Conservation (phyloP, 768 basidiomycete genomes). For the Butyriboletus loyo region DNA sequence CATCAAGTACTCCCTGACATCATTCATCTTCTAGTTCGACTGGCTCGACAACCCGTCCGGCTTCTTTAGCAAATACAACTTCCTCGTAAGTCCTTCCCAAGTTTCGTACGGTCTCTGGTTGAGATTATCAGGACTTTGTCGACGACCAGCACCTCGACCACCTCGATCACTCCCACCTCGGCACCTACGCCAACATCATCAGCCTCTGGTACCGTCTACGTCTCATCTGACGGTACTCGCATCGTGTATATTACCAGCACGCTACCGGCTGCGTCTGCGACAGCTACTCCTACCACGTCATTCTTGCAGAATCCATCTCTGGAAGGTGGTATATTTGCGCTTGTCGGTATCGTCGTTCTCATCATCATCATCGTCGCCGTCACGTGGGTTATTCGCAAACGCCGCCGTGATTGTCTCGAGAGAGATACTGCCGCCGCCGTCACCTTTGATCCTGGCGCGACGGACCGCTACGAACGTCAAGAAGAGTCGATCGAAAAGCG, state of each 20-base stretch:
- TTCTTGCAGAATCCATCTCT: conserved; percentile 68
- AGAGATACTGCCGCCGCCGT: conserved; percentile 41
- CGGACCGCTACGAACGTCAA: conserved; percentile 26
- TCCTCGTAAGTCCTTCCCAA: conserved; percentile 20
- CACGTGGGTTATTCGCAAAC: conserved; percentile 50
- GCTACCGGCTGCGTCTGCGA: conserved; percentile 25
- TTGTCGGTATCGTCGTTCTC: conserved; percentile 48
- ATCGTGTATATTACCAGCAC: conserved; percentile 33
- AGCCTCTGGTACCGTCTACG: conserved; percentile 12
- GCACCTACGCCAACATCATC: conserved; percentile 21
- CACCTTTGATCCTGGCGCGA: conserved; percentile 46
- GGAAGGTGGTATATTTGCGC: conserved; percentile 54
- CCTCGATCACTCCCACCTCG: conserved; percentile 8
- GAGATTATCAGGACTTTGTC: conserved; percentile 7
- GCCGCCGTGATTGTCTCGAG: conserved; percentile 39
- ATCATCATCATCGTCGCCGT: conserved; percentile 42
- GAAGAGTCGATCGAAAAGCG: conserved; percentile 19
- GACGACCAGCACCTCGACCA: conserved; percentile 10
- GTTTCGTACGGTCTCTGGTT: not conserved
- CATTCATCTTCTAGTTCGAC: conserved; percentile 24
- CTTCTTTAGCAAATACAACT: conserved; percentile 1
- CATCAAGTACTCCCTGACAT: conserved; percentile 19
- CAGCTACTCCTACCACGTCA: conserved; percentile 24
- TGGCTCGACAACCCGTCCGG: conserved; percentile 20
- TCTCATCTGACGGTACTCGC: conserved; percentile 24